Percentiles rank a stretch among this genome's conserved stretches.
Evolutionary conservation across 148 eudicot species (phyloP).

Genomic region (Chenopodium quinoa): DNA sequence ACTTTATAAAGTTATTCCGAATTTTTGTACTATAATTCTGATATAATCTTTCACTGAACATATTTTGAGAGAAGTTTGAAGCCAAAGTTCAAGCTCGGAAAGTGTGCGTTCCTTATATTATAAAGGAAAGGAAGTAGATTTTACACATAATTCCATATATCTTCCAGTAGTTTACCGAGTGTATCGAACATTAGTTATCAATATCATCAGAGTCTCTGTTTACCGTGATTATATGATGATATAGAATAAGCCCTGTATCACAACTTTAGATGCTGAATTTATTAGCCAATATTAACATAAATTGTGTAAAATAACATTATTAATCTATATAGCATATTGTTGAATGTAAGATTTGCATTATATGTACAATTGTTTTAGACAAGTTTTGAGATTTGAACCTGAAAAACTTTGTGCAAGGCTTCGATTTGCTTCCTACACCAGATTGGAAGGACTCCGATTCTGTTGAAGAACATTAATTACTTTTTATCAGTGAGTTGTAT

Average conservation of each 20-base stretch:
- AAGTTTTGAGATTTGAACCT: conserved; percentile 76
- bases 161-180: not conserved
- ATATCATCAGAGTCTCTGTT: conserved; percentile 37
- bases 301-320: conserved; percentile 26
- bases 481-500: conserved; percentile 35
- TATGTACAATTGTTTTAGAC: conserved; percentile 41
- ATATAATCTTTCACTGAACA: not conserved
- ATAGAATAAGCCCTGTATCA: conserved; percentile 61
- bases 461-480: conserved; percentile 81
- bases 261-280: conserved; percentile 52
- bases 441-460: conserved; percentile 77
- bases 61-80: not conserved
- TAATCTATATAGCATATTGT: conserved; percentile 21
- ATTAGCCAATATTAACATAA: conserved; percentile 49
- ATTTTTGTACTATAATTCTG: too few species aligned
- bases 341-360: conserved; percentile 15
- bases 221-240: conserved; percentile 40
- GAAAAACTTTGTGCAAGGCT: conserved; percentile 99
- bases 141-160: conserved; percentile 12
- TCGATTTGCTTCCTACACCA: conserved; percentile 99
- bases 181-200: conserved; percentile 49
- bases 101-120: not conserved
- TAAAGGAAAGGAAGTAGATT: not conserved
- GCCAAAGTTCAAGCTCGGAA: not conserved
- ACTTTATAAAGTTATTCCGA: not conserved